Evolutionary conservation across 768 basidiomycete genomes (phyloP), one percentile per base, ranked within the genome.

Genomic region (Nidula microcarpa): DNA sequence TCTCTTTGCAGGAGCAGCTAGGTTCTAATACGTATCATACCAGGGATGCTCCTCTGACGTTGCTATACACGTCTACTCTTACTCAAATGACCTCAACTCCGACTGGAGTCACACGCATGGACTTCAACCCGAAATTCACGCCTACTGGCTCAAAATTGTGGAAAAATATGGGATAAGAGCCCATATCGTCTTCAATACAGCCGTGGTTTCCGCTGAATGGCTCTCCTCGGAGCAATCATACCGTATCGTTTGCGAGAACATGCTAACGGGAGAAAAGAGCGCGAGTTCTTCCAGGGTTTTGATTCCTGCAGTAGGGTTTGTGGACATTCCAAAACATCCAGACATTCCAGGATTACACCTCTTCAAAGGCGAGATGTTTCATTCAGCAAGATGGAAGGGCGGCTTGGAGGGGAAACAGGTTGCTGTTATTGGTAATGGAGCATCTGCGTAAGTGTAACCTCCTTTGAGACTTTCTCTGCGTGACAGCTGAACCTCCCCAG

Each of bases 1-100:
- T 34, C n/a, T 5, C 4, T 34, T 32, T 4, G 10, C 16, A 45
- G 6, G 14, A 10, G 10, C 18, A 7, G 32, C 37, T n/a, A 46
- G 34, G 5, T 1, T 8, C 23, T 18, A 37, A 45, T 33, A 33
- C 13, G 6, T 11, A 47, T 16, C n/a, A 32, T 49, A 32, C 10
- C 37, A 74, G 72, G 75, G 75, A n/a, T 74, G 75, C 55, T 67
- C 71, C 7, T 74, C 71, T 4, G 75, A 77, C 43, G 63, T 73
- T 34, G 56, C 68, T 34, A 63, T 68, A 35, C 65, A 68, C 53
- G 69, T 69, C 62, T 77, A 75, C 55, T 68, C 68, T 47, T 62
- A 75, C 32, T 76, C 76, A 10, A 66, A 68, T 13, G 74, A 75
- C 36, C 67, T 68, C n/a, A 68, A 71, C 16, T 66, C 73, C 8